Percentiles rank a stretch among this genome's conserved stretches.
Conservation (phyloP, 169 alveolate genomes). For the Cryptosporidium meleagridis region DNA sequence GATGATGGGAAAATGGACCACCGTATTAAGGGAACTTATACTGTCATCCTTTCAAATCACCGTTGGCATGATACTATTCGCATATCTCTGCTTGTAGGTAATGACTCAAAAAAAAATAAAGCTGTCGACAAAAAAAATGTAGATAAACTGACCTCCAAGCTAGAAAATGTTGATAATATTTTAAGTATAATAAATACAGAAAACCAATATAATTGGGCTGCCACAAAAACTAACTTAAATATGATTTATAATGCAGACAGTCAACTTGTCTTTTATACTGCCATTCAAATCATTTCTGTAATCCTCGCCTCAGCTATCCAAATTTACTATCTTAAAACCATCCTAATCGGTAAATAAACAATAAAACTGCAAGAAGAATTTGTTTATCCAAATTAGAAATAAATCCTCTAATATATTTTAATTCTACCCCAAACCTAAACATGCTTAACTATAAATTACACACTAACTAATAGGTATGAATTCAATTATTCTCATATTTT, state of each 20-base stretch:
- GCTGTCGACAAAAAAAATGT: conserved; percentile 64
- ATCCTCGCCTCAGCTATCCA: conserved; percentile 21
- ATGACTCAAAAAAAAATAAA: conserved; percentile 26
- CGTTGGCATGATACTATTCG: conserved; percentile 66
- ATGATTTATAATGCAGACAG: conserved; percentile 38
- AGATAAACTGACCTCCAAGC: conserved; percentile 21
- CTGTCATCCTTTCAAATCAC: conserved; percentile 51
- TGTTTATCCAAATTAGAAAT: neutral
- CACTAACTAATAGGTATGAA: no score
- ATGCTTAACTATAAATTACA: no score
- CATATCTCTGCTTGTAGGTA: conserved; percentile 45
- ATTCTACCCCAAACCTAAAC: no score
- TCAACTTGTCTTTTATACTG: conserved; percentile 28
- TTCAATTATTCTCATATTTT: no score
- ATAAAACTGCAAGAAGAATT: no score
- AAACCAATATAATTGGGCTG: conserved; percentile 59
- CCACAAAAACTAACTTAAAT: conserved; percentile 27
- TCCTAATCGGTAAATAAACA: conserved; percentile 1
- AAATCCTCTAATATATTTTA: neutral
- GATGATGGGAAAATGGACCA: conserved; percentile 12
- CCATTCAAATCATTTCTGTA: conserved; percentile 29
- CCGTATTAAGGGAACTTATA: conserved; percentile 70
- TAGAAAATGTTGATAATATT: conserved; percentile 27
- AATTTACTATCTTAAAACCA: conserved; percentile 4
- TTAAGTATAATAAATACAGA: conserved; percentile 41